A percentile compares a stretch with the other conserved stretches of the same genome.
Conservation (phyloP, 129 eudicot genomes). For the Saussurea involucrata region DNA sequence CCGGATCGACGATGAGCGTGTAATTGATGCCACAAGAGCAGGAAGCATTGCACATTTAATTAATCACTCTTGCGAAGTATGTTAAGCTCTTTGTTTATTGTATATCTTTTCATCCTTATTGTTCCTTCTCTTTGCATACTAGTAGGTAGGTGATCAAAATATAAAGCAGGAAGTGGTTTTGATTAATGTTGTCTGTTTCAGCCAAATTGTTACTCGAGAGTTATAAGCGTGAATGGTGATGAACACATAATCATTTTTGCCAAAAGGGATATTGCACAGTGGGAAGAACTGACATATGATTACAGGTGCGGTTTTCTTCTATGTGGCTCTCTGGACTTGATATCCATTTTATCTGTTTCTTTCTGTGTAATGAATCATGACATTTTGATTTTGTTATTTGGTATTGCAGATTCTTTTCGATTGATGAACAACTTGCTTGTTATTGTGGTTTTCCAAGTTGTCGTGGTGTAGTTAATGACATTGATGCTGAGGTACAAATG, state of each 20-base stretch:
- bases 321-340: background rate
- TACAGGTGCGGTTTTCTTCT: constrained; percentile 79
- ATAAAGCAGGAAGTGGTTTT: background rate
- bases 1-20: constrained; percentile 91
- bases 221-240: constrained; percentile 74
- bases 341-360: background rate
- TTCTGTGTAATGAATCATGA: background rate
- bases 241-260: constrained; percentile 96
- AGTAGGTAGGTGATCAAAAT: too few species aligned
- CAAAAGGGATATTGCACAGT: constrained; percentile 84
- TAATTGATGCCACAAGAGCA: constrained; percentile 96
- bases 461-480: constrained; percentile 92
- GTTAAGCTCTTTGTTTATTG: constrained; percentile 20
- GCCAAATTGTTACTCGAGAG: constrained; percentile 99
- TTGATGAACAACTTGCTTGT: constrained; percentile 83
- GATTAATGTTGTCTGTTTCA: constrained; percentile 33
- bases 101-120: background rate
- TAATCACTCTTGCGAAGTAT: constrained; percentile 97
- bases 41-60: constrained; percentile 99
- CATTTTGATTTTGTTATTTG: background rate
- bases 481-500: constrained; percentile 77
- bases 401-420: constrained; percentile 65
- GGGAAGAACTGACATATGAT: constrained; percentile 97
- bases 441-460: constrained; percentile 91
- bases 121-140: background rate